Evolutionary conservation across 306 rosid species (phyloP).

Genomic region (Prunus padus): DNA sequence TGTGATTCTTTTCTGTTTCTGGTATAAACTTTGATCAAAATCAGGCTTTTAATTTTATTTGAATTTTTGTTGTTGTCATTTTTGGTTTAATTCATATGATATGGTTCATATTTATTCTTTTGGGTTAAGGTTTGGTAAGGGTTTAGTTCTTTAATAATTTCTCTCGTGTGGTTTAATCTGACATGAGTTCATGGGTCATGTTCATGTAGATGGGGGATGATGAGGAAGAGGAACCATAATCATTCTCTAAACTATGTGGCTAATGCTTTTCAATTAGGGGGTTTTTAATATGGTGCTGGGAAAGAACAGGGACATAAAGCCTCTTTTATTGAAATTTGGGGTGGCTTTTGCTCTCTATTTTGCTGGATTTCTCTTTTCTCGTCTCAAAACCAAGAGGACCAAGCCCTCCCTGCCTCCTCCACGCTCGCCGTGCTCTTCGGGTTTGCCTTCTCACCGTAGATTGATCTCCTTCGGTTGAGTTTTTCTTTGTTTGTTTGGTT

Average conservation of each 20-base stretch:
- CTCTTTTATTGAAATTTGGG: constrained; percentile 58
- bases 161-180: constrained; percentile 8
- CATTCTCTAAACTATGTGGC: constrained; percentile 10
- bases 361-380: constrained; percentile 67
- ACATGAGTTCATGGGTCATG: background rate
- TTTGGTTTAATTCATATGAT: background rate
- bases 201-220: constrained; percentile 56
- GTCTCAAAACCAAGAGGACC: constrained; percentile 42
- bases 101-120: background rate
- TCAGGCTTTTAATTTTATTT: background rate
- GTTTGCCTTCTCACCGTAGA: constrained; percentile 29
- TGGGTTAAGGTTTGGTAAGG: constrained; percentile 2
- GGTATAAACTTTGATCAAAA: background rate
- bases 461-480: background rate
- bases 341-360: constrained; percentile 70
- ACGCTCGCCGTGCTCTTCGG: constrained; percentile 32
- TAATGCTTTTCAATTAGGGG: constrained; percentile 28
- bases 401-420: constrained; percentile 39
- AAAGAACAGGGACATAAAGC: constrained; percentile 54
- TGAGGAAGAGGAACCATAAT: constrained; percentile 43
- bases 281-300: constrained; percentile 22
- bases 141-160: background rate
- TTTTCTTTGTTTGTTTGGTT: background rate
- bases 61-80: background rate
- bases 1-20: constrained; percentile 17